Percentiles rank a stretch among this genome's conserved stretches.
Conservation (phyloP, 352 stramenopile genomes). For the Phytophthora sansomeana region DNA sequence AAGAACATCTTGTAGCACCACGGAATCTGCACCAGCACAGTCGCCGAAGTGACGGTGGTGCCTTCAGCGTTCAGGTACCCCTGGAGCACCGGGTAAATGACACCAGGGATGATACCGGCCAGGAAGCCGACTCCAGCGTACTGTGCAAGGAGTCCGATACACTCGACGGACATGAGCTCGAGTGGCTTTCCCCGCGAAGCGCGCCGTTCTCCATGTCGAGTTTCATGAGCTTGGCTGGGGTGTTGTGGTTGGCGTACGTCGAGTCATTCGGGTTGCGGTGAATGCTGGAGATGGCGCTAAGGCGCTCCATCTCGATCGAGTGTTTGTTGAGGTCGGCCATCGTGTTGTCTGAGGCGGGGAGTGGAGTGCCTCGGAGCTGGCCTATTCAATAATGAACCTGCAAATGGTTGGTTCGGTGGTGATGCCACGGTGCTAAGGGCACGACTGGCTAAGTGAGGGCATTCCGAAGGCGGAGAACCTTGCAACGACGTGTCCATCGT, state of each 20-base stretch:
- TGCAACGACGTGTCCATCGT: background rate
- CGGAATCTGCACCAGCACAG: constrained; percentile 52
- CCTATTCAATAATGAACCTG: constrained; percentile 23
- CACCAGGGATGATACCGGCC: constrained; percentile 40
- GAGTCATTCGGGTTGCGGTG: constrained; percentile 29
- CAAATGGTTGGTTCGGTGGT: constrained; percentile 23
- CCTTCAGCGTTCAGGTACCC: constrained; percentile 61
- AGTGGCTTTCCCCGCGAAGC: constrained; percentile 45
- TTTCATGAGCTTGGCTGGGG: constrained; percentile 22
- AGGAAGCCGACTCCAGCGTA: constrained; percentile 58
- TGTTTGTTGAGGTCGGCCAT: constrained; percentile 36
- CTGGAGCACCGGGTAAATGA: constrained; percentile 63
- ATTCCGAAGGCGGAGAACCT: constrained; percentile 9
- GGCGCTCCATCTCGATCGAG: constrained; percentile 33
- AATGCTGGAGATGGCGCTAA: constrained; percentile 37
- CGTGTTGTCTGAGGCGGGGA: constrained; percentile 15
- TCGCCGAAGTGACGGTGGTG: constrained; percentile 51
- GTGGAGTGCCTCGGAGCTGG: background rate
- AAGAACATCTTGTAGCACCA: constrained; percentile 70
- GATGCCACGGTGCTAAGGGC: background rate
- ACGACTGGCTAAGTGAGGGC: constrained; percentile 28
- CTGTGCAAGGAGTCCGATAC: constrained; percentile 52
- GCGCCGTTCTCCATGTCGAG: constrained; percentile 38
- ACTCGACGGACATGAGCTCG: constrained; percentile 43
- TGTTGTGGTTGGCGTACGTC: constrained; percentile 29